These are phyloP conservation scores for Claviceps pazoutovae DNA, from an alignment of 2,329 filamentous ascomycete species.

Conservation along the genomic window DNA sequence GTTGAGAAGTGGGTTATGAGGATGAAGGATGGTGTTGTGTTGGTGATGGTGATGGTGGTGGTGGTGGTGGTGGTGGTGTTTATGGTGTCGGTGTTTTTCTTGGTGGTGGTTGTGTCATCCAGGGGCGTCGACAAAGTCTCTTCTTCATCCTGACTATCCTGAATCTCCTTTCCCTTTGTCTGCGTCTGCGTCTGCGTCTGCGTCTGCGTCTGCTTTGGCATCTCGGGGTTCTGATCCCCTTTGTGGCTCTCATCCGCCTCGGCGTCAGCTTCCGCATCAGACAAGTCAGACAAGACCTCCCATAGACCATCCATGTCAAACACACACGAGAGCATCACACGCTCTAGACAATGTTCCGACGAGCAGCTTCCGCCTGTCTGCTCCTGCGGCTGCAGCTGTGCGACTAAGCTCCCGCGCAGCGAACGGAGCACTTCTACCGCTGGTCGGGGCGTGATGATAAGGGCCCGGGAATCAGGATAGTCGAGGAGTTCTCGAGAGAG, in stretches of 20 bases:
- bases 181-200: conserved; percentile 12
- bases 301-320: conserved; percentile 45
- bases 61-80: neutral
- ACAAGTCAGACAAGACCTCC: conserved; percentile 40
- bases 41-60: neutral
- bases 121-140: neutral
- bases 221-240: neutral
- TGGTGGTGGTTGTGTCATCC: neutral
- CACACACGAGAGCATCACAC: conserved; percentile 39
- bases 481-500: conserved; percentile 26
- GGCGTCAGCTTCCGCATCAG: neutral
- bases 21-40: conserved; percentile 21
- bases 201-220: neutral
- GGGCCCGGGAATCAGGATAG: conserved; percentile 13
- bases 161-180: neutral
- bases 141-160: neutral
- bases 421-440: conserved; percentile 24
- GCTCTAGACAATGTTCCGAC: conserved; percentile 25
- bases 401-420: conserved; percentile 26
- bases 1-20: conserved; percentile 40
- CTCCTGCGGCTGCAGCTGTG: conserved; percentile 13
- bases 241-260: conserved; percentile 12
- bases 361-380: conserved; percentile 7
- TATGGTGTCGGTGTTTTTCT: neutral
- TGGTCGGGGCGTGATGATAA: conserved; percentile 37